Evolutionary conservation across 2,329 filamentous ascomycete genomes (phyloP), one percentile per base, ranked within the genome.

Genomic region (Penicillium sp.): DNA sequence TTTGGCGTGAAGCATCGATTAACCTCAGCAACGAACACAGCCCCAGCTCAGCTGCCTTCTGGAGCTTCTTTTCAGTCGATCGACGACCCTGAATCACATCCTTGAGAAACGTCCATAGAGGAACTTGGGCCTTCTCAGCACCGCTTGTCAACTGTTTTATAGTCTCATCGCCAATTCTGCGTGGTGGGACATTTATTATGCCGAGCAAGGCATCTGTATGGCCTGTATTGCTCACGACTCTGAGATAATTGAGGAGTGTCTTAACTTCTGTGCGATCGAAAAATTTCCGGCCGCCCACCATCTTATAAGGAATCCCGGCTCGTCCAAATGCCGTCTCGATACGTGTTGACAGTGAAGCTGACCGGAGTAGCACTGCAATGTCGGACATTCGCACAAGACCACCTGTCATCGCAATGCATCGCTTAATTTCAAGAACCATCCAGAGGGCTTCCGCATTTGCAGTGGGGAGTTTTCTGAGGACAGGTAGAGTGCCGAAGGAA

Each of bases 251-350:
- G 3, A 97, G 75, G 0, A 97, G 71, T 6, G 91, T 81, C 71
- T 94, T 95, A 68, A 97, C 88, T 70, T 99, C 93, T 3, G 86
- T 83, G 48, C 94, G 86, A 63, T 99, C 94, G 67, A 95, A 97
- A 71, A 99, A 99, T 54, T 90, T 89, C 58, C 86, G 85, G 2
- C 94, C 93, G 65, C 89, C 93, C 48, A 97, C 87, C 92, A 97
- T 97, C 46, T 87, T 87, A 73, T 97, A 99, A 0, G 92, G 83
- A 36, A 97, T 86, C 1, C 92, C 91, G 10, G 86, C 85, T 65
- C 88, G 91, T 13, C 89, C 91, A 36, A 97, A 79, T 2, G 88
- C 88, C 19, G 87, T 83, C 74, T 99, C 93, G 34, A 97, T 88
- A n/a, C 91, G 85, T 19, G 92, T 82, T 0, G 93, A 97, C 7